Evolutionary conservation across 192 early-diverging fungal species (phyloP).

Genomic region (Haplosporangium gracile): DNA sequence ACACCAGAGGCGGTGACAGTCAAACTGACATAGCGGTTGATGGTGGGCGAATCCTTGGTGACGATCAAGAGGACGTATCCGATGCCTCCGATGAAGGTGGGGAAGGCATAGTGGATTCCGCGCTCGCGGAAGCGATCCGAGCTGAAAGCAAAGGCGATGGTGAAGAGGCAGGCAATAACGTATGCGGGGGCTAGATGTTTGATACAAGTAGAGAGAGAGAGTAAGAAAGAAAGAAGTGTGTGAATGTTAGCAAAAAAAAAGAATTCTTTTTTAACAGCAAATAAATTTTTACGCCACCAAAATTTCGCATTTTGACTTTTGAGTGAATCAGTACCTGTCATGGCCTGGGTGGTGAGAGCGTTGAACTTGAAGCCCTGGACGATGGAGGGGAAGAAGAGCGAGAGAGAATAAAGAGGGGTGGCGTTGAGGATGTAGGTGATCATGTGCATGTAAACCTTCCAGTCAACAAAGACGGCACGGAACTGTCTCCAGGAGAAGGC

Average conservation of each 20-base stretch:
- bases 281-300: background rate
- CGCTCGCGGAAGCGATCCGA: constrained; percentile 54
- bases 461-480: constrained; percentile 62
- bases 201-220: no score
- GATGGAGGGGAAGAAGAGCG: constrained; percentile 80
- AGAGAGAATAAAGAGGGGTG: constrained; percentile 74
- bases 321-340: constrained; percentile 33
- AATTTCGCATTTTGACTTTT: no score
- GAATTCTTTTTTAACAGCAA: background rate
- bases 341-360: constrained; percentile 58
- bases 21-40: constrained; percentile 56
- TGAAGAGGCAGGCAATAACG: constrained; percentile 59
- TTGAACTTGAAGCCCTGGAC: constrained; percentile 75
- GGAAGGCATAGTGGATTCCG: constrained; percentile 59
- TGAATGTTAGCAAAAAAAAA: no score
- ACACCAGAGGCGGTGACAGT: constrained; percentile 59
- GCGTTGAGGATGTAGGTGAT: constrained; percentile 74
- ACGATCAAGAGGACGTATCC: constrained; percentile 64
- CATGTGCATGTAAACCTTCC: constrained; percentile 64
- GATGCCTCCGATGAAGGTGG: constrained; percentile 56
- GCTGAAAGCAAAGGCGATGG: constrained; percentile 35
- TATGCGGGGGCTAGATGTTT: constrained; percentile 57
- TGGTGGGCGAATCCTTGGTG: constrained; percentile 33
- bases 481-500: constrained; percentile 67
- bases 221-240: no score